Evolutionary conservation across 2,329 filamentous ascomycete genomes (phyloP).

Genomic region (Eutypa lata): DNA sequence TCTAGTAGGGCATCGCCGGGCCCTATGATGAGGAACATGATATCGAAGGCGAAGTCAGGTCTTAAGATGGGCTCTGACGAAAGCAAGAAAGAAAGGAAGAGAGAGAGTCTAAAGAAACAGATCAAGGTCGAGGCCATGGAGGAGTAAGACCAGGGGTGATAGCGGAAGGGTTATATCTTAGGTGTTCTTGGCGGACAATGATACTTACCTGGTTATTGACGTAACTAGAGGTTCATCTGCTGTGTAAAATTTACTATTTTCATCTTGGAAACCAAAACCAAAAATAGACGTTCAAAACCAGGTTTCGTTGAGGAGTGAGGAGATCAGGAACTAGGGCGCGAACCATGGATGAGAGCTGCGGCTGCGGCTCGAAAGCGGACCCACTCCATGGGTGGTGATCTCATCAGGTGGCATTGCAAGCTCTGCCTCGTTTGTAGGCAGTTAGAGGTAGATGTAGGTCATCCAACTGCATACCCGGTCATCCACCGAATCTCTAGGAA

Average conservation of each 20-base stretch:
- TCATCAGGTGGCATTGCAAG: background rate
- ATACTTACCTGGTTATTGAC: background rate
- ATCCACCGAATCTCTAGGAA: background rate
- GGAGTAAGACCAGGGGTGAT: too few relatives aligned
- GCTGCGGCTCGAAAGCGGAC: background rate
- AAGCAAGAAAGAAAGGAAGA: constrained; percentile 17
- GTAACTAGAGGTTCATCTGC: too few relatives aligned
- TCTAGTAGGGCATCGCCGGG: constrained; percentile 4
- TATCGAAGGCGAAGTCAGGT: constrained; percentile 22
- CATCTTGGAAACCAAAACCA: too few relatives aligned
- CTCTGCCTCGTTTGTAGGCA: background rate
- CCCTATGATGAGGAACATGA: constrained; percentile 18
- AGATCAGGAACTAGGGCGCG: background rate
- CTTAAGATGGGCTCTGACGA: constrained; percentile 18
- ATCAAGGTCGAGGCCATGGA: constrained; percentile 9
- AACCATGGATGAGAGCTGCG: background rate
- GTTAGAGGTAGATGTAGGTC: background rate
- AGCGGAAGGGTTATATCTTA: too few relatives aligned
- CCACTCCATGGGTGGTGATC: background rate
- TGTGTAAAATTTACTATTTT: too few relatives aligned
- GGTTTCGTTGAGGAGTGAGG: background rate
- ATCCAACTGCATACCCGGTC: background rate
- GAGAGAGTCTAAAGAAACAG: constrained; percentile 18
- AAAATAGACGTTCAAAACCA: too few relatives aligned
- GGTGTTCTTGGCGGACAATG: too few relatives aligned